phyloP scores from a whole-genome alignment of 257 asterid species.

The Ballota nigra region DNA sequence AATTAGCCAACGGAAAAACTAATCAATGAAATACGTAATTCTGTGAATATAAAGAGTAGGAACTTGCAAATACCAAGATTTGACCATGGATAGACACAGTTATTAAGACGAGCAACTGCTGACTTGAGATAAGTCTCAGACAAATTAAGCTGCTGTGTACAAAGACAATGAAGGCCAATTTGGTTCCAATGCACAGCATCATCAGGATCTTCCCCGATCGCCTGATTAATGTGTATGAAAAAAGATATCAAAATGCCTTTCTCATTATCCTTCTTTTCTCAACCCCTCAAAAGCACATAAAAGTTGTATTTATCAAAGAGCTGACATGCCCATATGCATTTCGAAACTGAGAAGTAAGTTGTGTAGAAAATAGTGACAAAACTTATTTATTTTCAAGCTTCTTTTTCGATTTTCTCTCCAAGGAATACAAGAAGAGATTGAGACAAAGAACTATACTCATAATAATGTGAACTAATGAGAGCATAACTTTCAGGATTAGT shows the following conservation, averaged over 20 bases:
- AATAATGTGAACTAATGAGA: neutral
- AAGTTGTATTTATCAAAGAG: neutral
- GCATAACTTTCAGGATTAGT: neutral
- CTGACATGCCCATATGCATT: neutral
- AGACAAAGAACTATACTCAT: neutral
- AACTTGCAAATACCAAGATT: slow-evolving; percentile 67
- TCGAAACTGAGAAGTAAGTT: neutral
- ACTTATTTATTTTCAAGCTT: neutral
- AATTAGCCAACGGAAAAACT: neutral
- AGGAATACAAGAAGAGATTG: neutral
- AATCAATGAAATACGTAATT: neutral
- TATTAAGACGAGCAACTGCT: slow-evolving; percentile 70
- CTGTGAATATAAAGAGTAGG: neutral
- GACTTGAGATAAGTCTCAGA: slow-evolving; percentile 85
- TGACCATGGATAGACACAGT: slow-evolving; percentile 89
- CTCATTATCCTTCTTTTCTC: neutral
- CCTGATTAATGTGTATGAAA: slow-evolving; percentile 44
- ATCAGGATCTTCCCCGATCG: slow-evolving; percentile 86
- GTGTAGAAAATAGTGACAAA: neutral
- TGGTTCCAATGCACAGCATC: slow-evolving; percentile 99
- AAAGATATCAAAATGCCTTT: slow-evolving; percentile 20
- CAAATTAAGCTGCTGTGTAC: slow-evolving; percentile 74
- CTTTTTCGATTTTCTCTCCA: neutral
- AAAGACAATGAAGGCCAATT: slow-evolving; percentile 87
- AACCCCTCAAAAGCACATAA: neutral